phyloP scores from a whole-genome alignment of 306 rosid species.

The Trifolium pratense region DNA sequence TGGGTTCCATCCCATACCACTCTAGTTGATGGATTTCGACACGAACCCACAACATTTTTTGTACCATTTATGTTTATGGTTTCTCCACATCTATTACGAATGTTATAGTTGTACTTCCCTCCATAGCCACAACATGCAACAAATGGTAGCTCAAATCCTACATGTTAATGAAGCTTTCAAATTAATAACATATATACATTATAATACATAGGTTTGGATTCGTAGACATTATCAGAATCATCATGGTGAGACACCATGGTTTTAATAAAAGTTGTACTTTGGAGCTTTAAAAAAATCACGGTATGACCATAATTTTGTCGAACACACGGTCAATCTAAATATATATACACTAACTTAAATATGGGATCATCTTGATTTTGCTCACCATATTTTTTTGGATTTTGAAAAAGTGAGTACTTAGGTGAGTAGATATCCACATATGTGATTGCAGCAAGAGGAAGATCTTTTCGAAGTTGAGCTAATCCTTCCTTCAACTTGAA shows the following conservation, averaged over 20 bases:
- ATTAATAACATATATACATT: not conserved
- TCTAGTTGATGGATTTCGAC: not conserved
- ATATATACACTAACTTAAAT: not conserved
- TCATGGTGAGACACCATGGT: too few relatives aligned
- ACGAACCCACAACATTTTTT: not conserved
- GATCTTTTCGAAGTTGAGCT: slow-evolving; percentile 49
- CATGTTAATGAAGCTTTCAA: not conserved
- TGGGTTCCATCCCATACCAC: not conserved
- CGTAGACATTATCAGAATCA: not conserved
- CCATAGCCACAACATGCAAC: slow-evolving; percentile 15
- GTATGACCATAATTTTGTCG: too few relatives aligned
- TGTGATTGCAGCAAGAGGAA: slow-evolving; percentile 60
- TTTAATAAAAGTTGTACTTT: too few relatives aligned
- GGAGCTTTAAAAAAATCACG: too few relatives aligned
- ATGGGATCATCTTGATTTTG: not conserved
- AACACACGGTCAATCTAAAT: not conserved
- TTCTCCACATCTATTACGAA: not conserved
- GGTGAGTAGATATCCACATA: slow-evolving; percentile 58
- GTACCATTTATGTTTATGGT: not conserved
- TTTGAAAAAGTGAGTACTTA: slow-evolving; percentile 46
- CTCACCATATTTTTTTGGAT: slow-evolving; percentile 57
- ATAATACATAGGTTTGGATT: not conserved
- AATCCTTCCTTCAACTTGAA: slow-evolving; percentile 54
- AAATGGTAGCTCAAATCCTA: slow-evolving; percentile 25
- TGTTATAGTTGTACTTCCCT: not conserved